Percentiles rank a stretch among this genome's conserved stretches.
Conservation (phyloP, 305 asterid species). For the Stenogyne calaminthoides region DNA sequence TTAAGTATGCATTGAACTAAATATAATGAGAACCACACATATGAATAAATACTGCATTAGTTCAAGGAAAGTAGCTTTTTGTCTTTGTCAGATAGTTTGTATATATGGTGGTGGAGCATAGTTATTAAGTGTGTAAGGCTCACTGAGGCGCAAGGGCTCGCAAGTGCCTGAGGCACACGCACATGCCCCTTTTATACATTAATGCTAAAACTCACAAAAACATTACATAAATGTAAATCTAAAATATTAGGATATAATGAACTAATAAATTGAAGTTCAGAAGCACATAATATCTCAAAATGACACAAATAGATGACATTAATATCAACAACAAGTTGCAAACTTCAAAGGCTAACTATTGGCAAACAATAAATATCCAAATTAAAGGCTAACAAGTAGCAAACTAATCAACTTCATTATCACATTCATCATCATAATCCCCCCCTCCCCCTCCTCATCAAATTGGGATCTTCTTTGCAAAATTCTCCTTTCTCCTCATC, state of each 20-base stretch:
- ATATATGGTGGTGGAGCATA: not conserved
- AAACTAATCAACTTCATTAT: not conserved
- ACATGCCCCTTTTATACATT: not conserved
- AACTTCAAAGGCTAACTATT: not conserved
- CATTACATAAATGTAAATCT: not conserved
- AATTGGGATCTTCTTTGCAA: not conserved
- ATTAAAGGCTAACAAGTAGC: too few relatives aligned
- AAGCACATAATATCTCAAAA: not conserved
- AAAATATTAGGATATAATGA: not conserved
- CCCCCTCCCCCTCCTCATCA: not conserved
- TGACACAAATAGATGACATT: not conserved
- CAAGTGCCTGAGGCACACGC: not conserved
- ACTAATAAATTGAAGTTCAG: not conserved
- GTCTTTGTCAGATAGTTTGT: not conserved
- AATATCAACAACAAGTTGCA: not conserved
- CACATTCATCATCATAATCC: not conserved
- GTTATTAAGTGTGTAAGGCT: not conserved
- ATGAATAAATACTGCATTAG: slow-evolving; percentile 1
- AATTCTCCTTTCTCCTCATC: not conserved
- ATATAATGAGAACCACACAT: not conserved
- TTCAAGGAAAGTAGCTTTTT: not conserved
- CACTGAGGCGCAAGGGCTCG: not conserved
- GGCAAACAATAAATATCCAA: too few relatives aligned
- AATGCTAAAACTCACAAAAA: not conserved
- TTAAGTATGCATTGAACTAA: not conserved